Conservation (phyloP, 2,329 filamentous ascomycete species). For the Cercospora sesami region DNA sequence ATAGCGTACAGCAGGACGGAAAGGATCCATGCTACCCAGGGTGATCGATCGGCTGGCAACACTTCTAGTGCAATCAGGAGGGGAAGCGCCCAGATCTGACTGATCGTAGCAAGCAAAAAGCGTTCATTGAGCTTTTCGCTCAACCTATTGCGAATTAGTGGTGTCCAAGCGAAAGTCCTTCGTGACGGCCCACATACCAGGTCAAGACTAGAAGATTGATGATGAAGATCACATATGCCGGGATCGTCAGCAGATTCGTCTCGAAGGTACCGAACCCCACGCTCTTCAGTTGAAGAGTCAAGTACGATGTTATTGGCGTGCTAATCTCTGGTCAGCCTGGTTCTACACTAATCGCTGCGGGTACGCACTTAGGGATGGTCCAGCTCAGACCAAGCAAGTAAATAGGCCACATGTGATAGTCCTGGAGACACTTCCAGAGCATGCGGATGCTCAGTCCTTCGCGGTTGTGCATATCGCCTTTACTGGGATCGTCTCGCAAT, state of each 20-base stretch:
- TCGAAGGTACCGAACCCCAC: constrained; percentile 47
- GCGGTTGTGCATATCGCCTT: constrained; percentile 61
- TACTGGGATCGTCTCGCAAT: constrained; percentile 62
- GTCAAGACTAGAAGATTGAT: constrained; percentile 53
- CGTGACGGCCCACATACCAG: not conserved
- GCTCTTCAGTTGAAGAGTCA: constrained; percentile 44
- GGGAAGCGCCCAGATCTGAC: constrained; percentile 45
- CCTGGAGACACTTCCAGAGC: constrained; percentile 53
- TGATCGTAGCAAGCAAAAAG: constrained; percentile 51
- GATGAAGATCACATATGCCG: constrained; percentile 52
- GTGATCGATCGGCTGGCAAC: constrained; percentile 41
- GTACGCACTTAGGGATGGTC: constrained; percentile 37
- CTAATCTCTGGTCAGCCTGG: not conserved
- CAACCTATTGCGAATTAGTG: constrained; percentile 35
- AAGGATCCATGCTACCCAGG: constrained; percentile 43
- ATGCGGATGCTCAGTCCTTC: constrained; percentile 51
- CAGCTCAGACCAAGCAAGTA: constrained; percentile 53
- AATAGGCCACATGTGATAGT: constrained; percentile 61
- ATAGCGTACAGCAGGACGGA: constrained; percentile 44
- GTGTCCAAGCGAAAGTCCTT: not conserved
- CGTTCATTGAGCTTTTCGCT: constrained; percentile 55
- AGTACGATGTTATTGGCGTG: constrained; percentile 42
- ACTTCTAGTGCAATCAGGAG: constrained; percentile 41
- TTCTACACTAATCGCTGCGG: not conserved
- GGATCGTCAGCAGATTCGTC: constrained; percentile 46